Percentiles rank a stretch among this genome's conserved stretches.
phyloP scores from a whole-genome alignment of 176 grass and related monocot species.

The Triticum turgidum region DNA sequence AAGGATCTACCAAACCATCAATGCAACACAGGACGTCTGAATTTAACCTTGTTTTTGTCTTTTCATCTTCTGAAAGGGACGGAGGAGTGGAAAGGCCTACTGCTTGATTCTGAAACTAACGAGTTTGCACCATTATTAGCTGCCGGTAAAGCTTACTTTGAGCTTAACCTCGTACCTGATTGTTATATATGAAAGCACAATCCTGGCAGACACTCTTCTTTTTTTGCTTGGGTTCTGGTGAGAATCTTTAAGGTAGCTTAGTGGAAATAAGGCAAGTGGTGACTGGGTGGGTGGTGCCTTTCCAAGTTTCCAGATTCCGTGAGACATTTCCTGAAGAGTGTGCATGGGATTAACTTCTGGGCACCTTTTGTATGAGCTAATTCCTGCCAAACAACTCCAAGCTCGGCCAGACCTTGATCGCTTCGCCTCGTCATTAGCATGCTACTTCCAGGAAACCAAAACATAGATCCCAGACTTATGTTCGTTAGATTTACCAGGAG shows the following conservation, averaged over 20 bases:
- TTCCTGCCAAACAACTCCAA: slow-evolving; percentile 1
- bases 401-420: slow-evolving; percentile 21
- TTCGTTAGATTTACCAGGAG: not conserved
- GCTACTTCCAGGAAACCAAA: slow-evolving; percentile 4
- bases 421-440: slow-evolving; percentile 5
- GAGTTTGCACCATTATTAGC: not conserved
- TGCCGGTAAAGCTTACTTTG: not conserved
- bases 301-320: not conserved
- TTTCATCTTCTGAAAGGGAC: not conserved
- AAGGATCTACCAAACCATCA: not conserved
- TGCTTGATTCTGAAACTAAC: not conserved
- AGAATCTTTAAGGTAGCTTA: slow-evolving; percentile 29
- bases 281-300: not conserved
- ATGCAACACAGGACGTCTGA: not conserved
- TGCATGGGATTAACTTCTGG: not conserved
- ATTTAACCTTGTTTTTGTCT: not conserved
- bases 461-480: not conserved
- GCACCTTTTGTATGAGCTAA: not conserved
- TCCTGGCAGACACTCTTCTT: not conserved
- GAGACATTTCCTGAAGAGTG: not conserved
- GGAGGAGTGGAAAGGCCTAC: not conserved
- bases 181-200: not conserved
- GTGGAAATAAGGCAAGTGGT: slow-evolving; percentile 14
- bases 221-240: not conserved
- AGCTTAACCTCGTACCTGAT: slow-evolving; percentile 4